These are phyloP conservation scores for Phytophthora cactorum DNA, from an alignment of 352 stramenopile genomes.

Conservation along the genomic window DNA sequence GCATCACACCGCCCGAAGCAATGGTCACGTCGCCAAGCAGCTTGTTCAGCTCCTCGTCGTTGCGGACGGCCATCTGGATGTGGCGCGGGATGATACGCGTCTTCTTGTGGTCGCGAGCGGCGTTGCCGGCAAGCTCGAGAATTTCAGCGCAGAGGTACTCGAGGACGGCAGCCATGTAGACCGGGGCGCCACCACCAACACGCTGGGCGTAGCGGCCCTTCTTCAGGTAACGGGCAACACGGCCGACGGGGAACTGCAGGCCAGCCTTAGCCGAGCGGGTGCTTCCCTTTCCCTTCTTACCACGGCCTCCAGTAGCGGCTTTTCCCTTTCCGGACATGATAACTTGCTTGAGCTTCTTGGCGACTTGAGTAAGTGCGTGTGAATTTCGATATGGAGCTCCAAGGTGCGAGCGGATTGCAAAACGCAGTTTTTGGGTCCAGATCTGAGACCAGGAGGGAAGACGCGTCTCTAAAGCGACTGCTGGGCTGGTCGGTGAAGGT, in stretches of 20 bases:
- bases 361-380: slow-evolving; percentile 33
- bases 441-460: slow-evolving; percentile 19
- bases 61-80: slow-evolving; percentile 94
- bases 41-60: slow-evolving; percentile 97
- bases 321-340: slow-evolving; percentile 86
- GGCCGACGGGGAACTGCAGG: slow-evolving; percentile 95
- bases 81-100: slow-evolving; percentile 95
- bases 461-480: not conserved
- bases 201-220: slow-evolving; percentile 93
- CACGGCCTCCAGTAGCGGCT: slow-evolving; percentile 69
- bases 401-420: not conserved
- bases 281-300: slow-evolving; percentile 72
- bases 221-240: slow-evolving; percentile 94
- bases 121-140: slow-evolving; percentile 95
- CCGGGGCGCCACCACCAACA: slow-evolving; percentile 91
- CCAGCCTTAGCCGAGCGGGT: slow-evolving; percentile 91
- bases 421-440: not conserved
- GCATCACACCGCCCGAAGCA: slow-evolving; percentile 94
- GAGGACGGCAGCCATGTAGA: slow-evolving; percentile 96
- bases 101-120: slow-evolving; percentile 97
- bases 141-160: slow-evolving; percentile 96
- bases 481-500: not conserved
- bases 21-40: slow-evolving; percentile 96
- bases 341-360: slow-evolving; percentile 27
- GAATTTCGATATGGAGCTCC: slow-evolving; percentile 35